Percentiles rank a stretch among this genome's conserved stretches.
phyloP scores from a whole-genome alignment of 2,329 filamentous ascomycete genomes.

The Fusarium sororula region DNA sequence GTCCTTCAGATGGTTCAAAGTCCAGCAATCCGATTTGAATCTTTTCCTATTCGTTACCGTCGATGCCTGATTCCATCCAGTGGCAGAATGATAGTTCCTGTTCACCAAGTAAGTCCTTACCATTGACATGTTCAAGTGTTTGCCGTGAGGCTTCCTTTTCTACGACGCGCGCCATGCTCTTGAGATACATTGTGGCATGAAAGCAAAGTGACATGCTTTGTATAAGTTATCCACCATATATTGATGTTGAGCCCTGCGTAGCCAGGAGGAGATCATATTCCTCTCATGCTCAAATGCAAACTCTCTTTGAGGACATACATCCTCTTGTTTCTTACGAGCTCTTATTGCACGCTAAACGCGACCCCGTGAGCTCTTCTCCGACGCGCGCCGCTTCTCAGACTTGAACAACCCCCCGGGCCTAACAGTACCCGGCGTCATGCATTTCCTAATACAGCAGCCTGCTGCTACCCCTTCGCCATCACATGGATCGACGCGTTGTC shows the following conservation, averaged over 20 bases:
- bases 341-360: slow-evolving; percentile 38
- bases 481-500: slow-evolving; percentile 38
- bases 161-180: slow-evolving; percentile 15
- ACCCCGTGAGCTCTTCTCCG: slow-evolving; percentile 39
- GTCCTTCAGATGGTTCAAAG: slow-evolving; percentile 9
- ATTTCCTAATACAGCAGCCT: slow-evolving; percentile 41
- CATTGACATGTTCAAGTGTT: background rate
- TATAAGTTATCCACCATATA: background rate
- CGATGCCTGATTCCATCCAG: slow-evolving; percentile 1
- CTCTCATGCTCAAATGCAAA: slow-evolving; percentile 2
- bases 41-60: background rate
- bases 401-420: slow-evolving; percentile 28
- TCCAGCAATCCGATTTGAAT: slow-evolving; percentile 10
- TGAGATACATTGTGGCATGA: slow-evolving; percentile 20
- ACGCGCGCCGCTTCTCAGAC: slow-evolving; percentile 34
- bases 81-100: background rate
- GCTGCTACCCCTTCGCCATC: slow-evolving; percentile 37
- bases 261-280: slow-evolving; percentile 24
- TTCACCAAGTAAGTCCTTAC: background rate
- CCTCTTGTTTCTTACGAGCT: slow-evolving; percentile 11
- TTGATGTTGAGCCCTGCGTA: background rate
- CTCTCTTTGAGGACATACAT: background rate
- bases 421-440: slow-evolving; percentile 37
- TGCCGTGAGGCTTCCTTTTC: background rate
- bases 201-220: slow-evolving; percentile 3